Evolutionary conservation across 73 alveolate species (phyloP).

Genomic region (Durusdinium trenchii): DNA sequence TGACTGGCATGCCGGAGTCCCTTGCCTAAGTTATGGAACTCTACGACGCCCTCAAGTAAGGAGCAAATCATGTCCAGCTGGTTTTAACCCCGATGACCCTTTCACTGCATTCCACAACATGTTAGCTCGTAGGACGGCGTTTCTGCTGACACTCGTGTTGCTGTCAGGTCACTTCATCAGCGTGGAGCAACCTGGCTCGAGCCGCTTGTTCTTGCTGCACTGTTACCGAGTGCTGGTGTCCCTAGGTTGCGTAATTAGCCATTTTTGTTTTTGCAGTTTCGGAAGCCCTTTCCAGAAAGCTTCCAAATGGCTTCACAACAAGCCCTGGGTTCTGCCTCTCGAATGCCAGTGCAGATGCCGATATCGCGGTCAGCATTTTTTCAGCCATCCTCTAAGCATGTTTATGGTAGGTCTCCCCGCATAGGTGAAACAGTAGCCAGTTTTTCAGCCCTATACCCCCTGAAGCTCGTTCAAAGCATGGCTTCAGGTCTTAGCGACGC

Average conservation of each 20-base stretch:
- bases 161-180: neutral
- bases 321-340: neutral
- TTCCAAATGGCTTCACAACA: slow-evolving; percentile 17
- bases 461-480: neutral
- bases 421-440: neutral
- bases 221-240: neutral
- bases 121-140: neutral
- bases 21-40: neutral
- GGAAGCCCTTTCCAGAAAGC: neutral
- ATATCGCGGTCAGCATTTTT: neutral
- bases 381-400: neutral
- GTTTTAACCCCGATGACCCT: neutral
- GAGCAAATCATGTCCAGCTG: neutral
- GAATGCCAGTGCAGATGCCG: neutral
- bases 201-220: neutral
- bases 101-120: neutral
- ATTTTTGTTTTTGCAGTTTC: neutral
- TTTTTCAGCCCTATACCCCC: neutral
- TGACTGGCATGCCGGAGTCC: slow-evolving; percentile 30
- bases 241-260: neutral
- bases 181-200: neutral
- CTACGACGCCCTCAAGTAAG: neutral
- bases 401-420: neutral
- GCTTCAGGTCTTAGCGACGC: neutral
- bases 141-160: neutral